Evolutionary conservation across 1,284 basidiomycete genomes (phyloP).

Genomic region (Clitocybe nebularis): DNA sequence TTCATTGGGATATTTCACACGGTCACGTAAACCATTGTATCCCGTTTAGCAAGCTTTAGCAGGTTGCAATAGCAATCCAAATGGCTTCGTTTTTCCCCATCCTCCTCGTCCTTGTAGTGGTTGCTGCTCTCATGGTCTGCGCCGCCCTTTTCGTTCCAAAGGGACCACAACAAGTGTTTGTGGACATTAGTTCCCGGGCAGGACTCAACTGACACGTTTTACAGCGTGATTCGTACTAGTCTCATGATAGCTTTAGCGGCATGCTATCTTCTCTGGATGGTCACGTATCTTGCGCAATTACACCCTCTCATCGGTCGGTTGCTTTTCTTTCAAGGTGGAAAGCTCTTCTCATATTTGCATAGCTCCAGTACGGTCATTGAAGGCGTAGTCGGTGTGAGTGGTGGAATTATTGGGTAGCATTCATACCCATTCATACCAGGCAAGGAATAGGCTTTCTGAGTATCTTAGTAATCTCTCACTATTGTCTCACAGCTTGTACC

Average conservation of each 20-base stretch:
- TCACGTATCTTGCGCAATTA: conserved; percentile 89
- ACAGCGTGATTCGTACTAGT: conserved; percentile 77
- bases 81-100: conserved; percentile 61
- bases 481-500: too few species aligned
- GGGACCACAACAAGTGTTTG: conserved; percentile 86
- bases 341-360: neutral
- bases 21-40: too few species aligned
- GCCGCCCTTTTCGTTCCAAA: conserved; percentile 76
- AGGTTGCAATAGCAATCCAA: conserved; percentile 11
- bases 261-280: conserved; percentile 93
- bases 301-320: conserved; percentile 81
- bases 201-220: conserved; percentile 1
- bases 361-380: conserved; percentile 20
- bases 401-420: neutral
- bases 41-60: conserved; percentile 1
- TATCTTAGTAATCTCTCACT: too few species aligned
- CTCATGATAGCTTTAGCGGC: conserved; percentile 72
- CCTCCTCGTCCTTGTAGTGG: conserved; percentile 49
- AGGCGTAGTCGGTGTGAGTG: neutral
- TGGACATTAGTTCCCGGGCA: conserved; percentile 17
- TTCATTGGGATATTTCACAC: too few species aligned
- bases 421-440: conserved; percentile 1
- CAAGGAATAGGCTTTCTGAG: too few species aligned
- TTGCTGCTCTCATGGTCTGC: conserved; percentile 59
- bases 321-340: neutral